phyloP scores from a whole-genome alignment of 495 filamentous ascomycete species.

The Gamarada debralockiae region DNA sequence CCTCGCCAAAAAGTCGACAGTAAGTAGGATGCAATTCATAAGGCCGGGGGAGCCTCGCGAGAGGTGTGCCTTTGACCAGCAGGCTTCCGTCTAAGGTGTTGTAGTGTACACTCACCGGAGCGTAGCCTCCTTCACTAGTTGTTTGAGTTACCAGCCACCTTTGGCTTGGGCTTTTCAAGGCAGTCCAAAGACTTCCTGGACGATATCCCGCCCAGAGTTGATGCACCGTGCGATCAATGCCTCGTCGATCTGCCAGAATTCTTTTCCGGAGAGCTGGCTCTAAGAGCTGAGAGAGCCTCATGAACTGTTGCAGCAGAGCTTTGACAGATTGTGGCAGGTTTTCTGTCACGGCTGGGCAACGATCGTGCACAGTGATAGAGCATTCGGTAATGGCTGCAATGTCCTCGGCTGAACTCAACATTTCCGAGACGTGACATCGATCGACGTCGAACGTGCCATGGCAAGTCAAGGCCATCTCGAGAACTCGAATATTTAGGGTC shows the following conservation, averaged over 20 bases:
- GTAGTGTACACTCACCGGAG: conserved; percentile 32
- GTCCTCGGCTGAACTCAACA: conserved; percentile 5
- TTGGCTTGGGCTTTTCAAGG: conserved; percentile 12
- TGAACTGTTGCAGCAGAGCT: not conserved
- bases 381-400: conserved; percentile 15
- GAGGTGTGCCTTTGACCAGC: conserved; percentile 43
- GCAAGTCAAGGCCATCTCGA: conserved; percentile 33
- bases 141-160: conserved; percentile 32
- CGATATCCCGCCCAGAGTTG: conserved; percentile 31
- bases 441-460: conserved; percentile 18
- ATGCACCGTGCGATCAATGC: conserved; percentile 28
- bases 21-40: conserved; percentile 31
- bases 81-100: conserved; percentile 45
- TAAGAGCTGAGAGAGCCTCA: conserved; percentile 3
- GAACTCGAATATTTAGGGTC: conserved; percentile 23
- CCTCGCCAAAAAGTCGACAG: conserved; percentile 35
- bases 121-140: not conserved
- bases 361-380: conserved; percentile 18
- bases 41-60: conserved; percentile 36
- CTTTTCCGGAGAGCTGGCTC: conserved; percentile 5
- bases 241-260: conserved; percentile 6
- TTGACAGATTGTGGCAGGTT: conserved; percentile 3
- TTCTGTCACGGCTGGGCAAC: conserved; percentile 6
- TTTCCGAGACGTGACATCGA: not conserved
- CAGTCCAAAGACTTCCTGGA: conserved; percentile 21